Conservation (phyloP, 345 rosid species). For the Linum usitatissimum region DNA sequence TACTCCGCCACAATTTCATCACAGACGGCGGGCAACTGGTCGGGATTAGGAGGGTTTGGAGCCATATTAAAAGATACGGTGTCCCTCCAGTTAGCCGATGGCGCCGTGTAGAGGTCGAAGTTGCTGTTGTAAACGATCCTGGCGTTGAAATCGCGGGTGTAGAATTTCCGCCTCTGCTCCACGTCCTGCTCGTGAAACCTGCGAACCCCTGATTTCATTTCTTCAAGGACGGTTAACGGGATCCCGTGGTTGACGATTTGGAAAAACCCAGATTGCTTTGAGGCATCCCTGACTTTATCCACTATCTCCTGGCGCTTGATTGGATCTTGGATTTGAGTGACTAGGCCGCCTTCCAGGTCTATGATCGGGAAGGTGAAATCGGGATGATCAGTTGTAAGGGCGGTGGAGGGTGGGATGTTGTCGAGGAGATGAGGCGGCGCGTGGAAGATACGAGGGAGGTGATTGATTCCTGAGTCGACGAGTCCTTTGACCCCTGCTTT, state of each 20-base stretch:
- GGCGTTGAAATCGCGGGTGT: background rate
- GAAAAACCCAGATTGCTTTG: background rate
- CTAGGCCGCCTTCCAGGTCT: background rate
- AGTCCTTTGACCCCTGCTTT: background rate
- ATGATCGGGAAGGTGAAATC: background rate
- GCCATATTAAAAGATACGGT: constrained; percentile 1
- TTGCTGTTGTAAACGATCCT: constrained; percentile 1
- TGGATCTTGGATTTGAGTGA: background rate
- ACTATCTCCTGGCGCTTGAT: background rate
- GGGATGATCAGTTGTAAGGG: background rate
- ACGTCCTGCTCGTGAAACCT: constrained; percentile 4
- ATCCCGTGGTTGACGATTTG: background rate
- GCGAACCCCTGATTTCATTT: background rate
- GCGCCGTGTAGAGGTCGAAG: constrained; percentile 10
- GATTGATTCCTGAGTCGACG: background rate
- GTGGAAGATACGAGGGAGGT: background rate
- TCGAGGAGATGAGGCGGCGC: background rate
- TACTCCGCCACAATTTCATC: background rate
- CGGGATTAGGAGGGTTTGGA: constrained; percentile 12
- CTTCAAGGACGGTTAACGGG: background rate
- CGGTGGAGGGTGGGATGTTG: background rate
- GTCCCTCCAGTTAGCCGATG: constrained; percentile 14
- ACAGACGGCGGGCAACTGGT: constrained; percentile 7
- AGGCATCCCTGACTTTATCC: background rate
- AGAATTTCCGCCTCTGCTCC: background rate